phyloP scores from a whole-genome alignment of 768 basidiomycete species.

The Phlebiopsis gigantea region DNA sequence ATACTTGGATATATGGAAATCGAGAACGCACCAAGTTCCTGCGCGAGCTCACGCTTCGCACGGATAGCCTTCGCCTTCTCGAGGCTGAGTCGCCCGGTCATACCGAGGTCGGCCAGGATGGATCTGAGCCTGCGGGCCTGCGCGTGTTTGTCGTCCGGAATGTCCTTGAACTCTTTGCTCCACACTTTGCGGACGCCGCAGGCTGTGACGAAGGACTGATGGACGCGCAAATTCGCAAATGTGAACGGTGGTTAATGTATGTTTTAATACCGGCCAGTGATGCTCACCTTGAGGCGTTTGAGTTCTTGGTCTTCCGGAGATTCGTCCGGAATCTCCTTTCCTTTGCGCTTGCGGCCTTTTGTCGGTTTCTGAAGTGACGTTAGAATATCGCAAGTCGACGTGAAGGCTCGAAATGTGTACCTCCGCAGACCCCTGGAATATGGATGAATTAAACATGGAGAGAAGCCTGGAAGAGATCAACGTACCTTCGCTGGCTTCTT shows the following conservation, averaged over 20 bases:
- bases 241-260: background rate
- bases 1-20: background rate
- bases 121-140: constrained; percentile 63
- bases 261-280: background rate
- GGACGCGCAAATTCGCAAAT: background rate
- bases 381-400: background rate
- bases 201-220: constrained; percentile 59
- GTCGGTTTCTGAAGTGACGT: background rate
- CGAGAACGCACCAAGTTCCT: constrained; percentile 58
- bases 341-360: constrained; percentile 27
- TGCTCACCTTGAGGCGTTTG: constrained; percentile 62
- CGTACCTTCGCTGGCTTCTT: background rate
- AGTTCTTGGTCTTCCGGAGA: constrained; percentile 70
- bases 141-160: constrained; percentile 38
- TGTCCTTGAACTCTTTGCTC: constrained; percentile 64
- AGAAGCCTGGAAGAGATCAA: too few species aligned
- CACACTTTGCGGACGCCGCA: constrained; percentile 78
- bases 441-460: too few species aligned
- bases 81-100: constrained; percentile 70
- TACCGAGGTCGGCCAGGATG: constrained; percentile 69
- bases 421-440: background rate
- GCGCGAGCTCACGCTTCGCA: constrained; percentile 65
- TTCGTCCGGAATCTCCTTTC: constrained; percentile 24
- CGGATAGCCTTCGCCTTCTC: constrained; percentile 79
- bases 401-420: background rate